Conservation (phyloP, 2,329 filamentous ascomycete genomes). For the Fusarium sterilihyphosum region DNA sequence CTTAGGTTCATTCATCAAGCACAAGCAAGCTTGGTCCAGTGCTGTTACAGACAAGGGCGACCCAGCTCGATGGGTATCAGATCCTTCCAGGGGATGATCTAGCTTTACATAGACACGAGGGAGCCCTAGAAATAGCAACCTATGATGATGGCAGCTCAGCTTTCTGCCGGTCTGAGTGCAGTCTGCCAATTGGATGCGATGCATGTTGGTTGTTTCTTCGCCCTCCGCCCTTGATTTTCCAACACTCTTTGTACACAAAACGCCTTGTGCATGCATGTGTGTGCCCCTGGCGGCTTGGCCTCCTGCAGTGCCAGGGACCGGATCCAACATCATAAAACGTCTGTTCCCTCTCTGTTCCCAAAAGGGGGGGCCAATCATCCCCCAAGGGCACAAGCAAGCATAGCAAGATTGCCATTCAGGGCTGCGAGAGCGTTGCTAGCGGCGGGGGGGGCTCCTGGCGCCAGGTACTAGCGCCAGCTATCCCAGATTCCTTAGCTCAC, state of each 20-base stretch:
- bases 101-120: not conserved
- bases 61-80: constrained; percentile 32
- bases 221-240: not conserved
- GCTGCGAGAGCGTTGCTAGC: constrained; percentile 19
- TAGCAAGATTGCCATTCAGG: constrained; percentile 22
- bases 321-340: constrained; percentile 24
- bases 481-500: not conserved
- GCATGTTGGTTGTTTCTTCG: not conserved
- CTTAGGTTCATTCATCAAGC: not conserved
- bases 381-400: not conserved
- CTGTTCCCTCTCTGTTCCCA: not conserved
- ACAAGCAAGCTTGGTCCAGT: not conserved
- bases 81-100: constrained; percentile 8
- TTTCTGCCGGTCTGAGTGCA: not conserved
- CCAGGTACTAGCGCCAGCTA: constrained; percentile 20
- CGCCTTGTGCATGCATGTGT: not conserved
- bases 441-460: constrained; percentile 27
- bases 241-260: not conserved
- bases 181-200: not conserved
- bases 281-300: constrained; percentile 13
- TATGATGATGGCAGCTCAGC: not conserved
- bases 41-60: constrained; percentile 23
- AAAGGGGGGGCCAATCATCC: constrained; percentile 37
- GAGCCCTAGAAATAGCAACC: not conserved
- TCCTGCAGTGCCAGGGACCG: constrained; percentile 4